Conservation (phyloP, 2,329 filamentous ascomycete genomes). For the Cladosporium sp. region DNA sequence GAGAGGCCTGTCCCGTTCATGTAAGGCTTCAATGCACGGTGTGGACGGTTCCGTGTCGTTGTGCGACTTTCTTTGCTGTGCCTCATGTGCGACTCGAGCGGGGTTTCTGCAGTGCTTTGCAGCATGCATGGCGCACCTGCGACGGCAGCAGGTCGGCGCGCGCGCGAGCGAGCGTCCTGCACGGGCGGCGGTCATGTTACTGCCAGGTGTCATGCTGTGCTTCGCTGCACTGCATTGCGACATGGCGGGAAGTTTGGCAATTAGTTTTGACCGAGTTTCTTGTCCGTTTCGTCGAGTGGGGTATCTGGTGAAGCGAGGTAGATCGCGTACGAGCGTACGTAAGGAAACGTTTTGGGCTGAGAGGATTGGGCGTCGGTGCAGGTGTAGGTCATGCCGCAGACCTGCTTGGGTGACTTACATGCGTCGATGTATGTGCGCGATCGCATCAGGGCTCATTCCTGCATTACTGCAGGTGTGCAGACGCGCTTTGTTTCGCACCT, state of each 20-base stretch:
- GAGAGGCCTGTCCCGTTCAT: not conserved
- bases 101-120: not conserved
- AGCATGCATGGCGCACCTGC: not conserved
- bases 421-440: not conserved
- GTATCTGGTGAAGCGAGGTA: not conserved
- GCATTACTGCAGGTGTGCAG: not conserved
- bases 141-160: not conserved
- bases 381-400: slow-evolving; percentile 1
- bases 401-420: slow-evolving; percentile 1
- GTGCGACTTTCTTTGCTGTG: not conserved
- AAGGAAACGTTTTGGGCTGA: not conserved
- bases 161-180: not conserved
- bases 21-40: not conserved
- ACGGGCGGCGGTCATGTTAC: not conserved
- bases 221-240: not conserved
- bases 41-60: not conserved
- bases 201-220: slow-evolving; percentile 12
- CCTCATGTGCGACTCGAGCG: slow-evolving; percentile 5
- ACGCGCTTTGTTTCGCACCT: not conserved
- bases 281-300: not conserved
- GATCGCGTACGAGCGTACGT: not conserved
- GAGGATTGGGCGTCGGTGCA: not conserved
- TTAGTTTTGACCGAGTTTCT: slow-evolving; percentile 5
- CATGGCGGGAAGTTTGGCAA: not conserved
- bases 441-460: not conserved